phyloP scores from a whole-genome alignment of 169 alveolate genomes.

The Blepharisma undulans region DNA sequence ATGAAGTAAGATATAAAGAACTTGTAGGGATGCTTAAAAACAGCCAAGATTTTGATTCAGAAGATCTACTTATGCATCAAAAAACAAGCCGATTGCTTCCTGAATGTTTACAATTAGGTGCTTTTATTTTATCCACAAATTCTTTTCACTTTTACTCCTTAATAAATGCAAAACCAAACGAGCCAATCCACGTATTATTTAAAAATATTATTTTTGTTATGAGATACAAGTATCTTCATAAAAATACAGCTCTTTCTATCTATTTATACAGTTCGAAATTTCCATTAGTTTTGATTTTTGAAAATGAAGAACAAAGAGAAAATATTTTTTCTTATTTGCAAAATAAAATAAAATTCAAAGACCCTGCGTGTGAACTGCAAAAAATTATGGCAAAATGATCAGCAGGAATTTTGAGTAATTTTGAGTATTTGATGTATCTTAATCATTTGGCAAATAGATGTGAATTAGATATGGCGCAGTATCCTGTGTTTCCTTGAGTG shows the following conservation, averaged over 20 bases:
- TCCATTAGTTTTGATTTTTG: background rate
- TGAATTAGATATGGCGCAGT: conserved; percentile 93
- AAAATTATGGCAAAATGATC: conserved; percentile 75
- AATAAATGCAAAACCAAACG: conserved; percentile 40
- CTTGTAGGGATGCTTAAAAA: background rate
- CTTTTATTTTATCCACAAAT: conserved; percentile 7
- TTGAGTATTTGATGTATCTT: conserved; percentile 91
- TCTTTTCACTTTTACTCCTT: conserved; percentile 45
- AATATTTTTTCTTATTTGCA: background rate
- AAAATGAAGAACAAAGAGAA: conserved; percentile 33
- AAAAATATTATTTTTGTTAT: conserved; percentile 27
- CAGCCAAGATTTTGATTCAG: background rate
- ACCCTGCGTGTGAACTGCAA: background rate
- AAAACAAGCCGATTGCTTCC: conserved; percentile 45
- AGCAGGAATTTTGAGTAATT: conserved; percentile 91
- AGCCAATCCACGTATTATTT: conserved; percentile 23
- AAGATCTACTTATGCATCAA: conserved; percentile 12
- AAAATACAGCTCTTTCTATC: background rate
- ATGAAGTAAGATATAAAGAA: conserved; percentile 34
- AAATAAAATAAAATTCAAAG: conserved; percentile 4
- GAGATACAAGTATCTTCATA: conserved; percentile 37
- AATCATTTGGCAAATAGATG: conserved; percentile 93
- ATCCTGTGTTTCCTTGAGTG: conserved; percentile 98
- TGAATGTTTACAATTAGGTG: conserved; percentile 48
- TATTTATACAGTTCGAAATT: background rate